Evolutionary conservation across 2,329 filamentous ascomycete species (phyloP), one percentile per base, ranked within the genome.

Genomic region (Dendryphion nanum): DNA sequence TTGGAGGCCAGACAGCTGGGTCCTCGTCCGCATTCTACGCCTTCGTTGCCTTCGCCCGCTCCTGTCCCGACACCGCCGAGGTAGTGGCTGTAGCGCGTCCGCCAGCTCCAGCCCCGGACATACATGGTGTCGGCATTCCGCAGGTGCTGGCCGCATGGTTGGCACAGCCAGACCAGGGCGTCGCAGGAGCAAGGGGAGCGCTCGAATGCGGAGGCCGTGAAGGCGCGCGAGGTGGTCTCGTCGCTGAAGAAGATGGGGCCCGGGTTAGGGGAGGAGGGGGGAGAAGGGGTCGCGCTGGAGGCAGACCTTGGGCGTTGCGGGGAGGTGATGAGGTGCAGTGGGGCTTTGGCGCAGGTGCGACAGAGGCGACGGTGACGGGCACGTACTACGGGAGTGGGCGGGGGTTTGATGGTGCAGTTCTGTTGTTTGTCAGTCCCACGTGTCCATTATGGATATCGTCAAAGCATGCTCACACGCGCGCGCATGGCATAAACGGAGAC

Each of bases 371-470:
- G 85, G 61, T 94, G 85, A 26, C 91, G 82, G 44, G 84, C 79
- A 29, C 80, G 82, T 24, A 95, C 74, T 16, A 81, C 75, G 20
- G 76, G 71, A 2, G 76, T 73, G 3, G 84, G 79, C 1, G 88
- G 89, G 0, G 86, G 82, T 66, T 96, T 95, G 56, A 88, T 85
- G 5, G 84, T 83, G 66, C 91, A 97, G 53, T 97, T 97, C 89
- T 95, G 63, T 1, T 7, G 12, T 30, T 5, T 24, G 38, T 59
- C 38, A 59, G n/a, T n/a, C n/a, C n/a, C n/a, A n/a, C n/a, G n/a
- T n/a, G n/a, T n/a, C n/a, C n/a, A n/a, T n/a, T n/a, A n/a, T n/a
- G n/a, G n/a, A n/a, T n/a, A n/a, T n/a, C n/a, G n/a, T n/a, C n/a
- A n/a, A n/a, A n/a, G n/a, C n/a, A n/a, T n/a, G n/a, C n/a, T n/a